Evolutionary conservation across 805 yeast genomes (phyloP).

Genomic region (Hanseniaspora pseudoguilliermondii): DNA sequence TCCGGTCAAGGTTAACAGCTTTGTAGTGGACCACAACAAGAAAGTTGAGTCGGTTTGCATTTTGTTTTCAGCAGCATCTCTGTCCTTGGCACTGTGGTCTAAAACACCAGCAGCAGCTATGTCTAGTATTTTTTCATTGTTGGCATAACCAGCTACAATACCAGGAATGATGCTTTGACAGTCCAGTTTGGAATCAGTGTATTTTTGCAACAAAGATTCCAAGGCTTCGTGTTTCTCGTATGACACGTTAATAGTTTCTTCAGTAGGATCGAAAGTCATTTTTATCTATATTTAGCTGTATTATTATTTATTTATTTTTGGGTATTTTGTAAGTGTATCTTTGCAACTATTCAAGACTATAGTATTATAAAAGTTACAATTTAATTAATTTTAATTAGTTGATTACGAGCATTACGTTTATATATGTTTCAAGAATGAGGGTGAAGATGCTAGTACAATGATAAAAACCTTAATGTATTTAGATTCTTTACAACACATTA

Average conservation of each 20-base stretch:
- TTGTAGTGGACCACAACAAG: constrained; percentile 27
- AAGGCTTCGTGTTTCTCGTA: not conserved
- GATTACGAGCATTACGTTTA: too few species aligned
- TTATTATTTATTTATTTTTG: not conserved
- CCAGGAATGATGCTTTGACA: constrained; percentile 15
- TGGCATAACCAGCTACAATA: constrained; percentile 16
- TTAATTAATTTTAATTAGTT: too few species aligned
- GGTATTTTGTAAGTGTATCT: not conserved
- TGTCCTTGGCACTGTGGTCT: constrained; percentile 7
- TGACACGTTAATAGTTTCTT: constrained; percentile 1
- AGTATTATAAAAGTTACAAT: too few species aligned
- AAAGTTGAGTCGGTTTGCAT: constrained; percentile 19
- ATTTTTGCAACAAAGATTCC: constrained; percentile 14
- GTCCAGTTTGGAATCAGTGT: constrained; percentile 10
- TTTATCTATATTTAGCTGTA: not conserved
- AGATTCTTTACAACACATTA: too few species aligned
- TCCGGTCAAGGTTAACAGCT: constrained; percentile 25
- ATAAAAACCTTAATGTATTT: too few species aligned
- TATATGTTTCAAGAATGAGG: too few species aligned
- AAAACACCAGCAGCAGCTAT: constrained; percentile 16
- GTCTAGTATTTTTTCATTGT: constrained; percentile 16
- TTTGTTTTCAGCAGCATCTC: constrained; percentile 3
- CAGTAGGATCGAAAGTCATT: constrained; percentile 9
- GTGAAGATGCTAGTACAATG: too few species aligned
- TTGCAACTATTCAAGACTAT: too few species aligned